Evolutionary conservation across 2,329 filamentous ascomycete genomes (phyloP).

Genomic region (Talaromyces sp.): DNA sequence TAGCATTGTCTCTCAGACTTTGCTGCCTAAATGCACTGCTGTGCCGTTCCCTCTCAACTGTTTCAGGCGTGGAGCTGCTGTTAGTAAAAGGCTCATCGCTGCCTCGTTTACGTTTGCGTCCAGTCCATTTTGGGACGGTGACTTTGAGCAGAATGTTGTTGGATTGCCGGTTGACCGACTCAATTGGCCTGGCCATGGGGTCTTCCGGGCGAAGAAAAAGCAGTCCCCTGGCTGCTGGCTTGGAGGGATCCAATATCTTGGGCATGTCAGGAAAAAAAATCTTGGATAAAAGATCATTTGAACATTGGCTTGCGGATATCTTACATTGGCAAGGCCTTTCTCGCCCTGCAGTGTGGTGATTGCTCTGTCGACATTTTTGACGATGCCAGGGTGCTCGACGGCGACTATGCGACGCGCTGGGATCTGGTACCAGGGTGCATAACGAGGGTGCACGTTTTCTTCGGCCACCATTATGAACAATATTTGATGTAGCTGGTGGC

Average conservation of each 20-base stretch:
- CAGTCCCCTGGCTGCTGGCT: constrained; percentile 50
- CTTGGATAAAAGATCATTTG: background rate
- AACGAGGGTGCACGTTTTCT: background rate
- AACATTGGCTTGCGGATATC: background rate
- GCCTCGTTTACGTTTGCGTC: constrained; percentile 79
- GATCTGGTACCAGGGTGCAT: constrained; percentile 46
- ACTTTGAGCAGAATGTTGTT: constrained; percentile 85
- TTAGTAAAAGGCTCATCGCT: constrained; percentile 60
- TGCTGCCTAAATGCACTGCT: constrained; percentile 4
- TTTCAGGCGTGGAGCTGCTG: constrained; percentile 28
- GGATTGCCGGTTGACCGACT: constrained; percentile 68
- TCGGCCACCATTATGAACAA: background rate
- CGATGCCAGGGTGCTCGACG: constrained; percentile 63
- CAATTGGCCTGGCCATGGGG: constrained; percentile 68
- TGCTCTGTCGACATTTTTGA: constrained; percentile 60
- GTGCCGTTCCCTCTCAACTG: constrained; percentile 10
- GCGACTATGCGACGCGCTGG: constrained; percentile 51
- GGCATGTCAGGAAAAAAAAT: background rate
- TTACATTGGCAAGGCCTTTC: constrained; percentile 49
- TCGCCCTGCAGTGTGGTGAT: constrained; percentile 58
- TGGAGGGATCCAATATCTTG: constrained; percentile 42
- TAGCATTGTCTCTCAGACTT: constrained; percentile 65
- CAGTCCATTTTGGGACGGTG: constrained; percentile 79
- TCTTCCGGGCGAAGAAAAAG: constrained; percentile 77
- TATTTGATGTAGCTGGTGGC: background rate